Conservation (phyloP, 495 filamentous ascomycete species). For the Thermothielavioides terrestris region DNA sequence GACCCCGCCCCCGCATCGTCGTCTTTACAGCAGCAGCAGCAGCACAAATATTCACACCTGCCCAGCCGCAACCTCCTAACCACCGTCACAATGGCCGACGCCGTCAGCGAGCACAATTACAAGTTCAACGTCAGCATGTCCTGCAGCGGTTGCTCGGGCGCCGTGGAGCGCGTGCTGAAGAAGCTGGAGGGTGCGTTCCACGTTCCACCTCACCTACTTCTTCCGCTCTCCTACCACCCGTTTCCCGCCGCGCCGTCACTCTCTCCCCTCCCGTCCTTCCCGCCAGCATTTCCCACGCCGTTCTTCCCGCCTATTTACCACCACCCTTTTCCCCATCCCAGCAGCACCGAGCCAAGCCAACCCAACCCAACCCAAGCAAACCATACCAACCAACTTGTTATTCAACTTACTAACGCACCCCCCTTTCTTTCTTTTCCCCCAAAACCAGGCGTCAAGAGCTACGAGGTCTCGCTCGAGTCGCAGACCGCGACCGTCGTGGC, state of each 20-base stretch:
- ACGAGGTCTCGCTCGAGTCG: conserved; percentile 74
- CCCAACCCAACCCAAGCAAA: not conserved
- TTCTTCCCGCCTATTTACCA: no score
- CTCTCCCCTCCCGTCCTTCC: not conserved
- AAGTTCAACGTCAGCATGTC: conserved; percentile 59
- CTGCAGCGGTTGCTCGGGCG: conserved; percentile 57
- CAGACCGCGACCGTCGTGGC: conserved; percentile 70
- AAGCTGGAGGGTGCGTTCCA: conserved; percentile 76
- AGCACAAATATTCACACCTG: no score
- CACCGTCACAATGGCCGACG: conserved; percentile 40
- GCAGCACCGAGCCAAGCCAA: not conserved
- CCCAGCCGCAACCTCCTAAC: not conserved
- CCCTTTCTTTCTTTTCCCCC: not conserved
- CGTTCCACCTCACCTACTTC: no score
- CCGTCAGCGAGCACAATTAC: conserved; percentile 40
- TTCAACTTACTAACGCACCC: not conserved
- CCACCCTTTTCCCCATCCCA: not conserved
- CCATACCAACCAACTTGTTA: not conserved
- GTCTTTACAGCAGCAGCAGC: no score
- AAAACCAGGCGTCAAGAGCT: conserved; percentile 67
- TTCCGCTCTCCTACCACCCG: no score
- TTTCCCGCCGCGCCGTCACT: not conserved
- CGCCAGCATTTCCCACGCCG: no score
- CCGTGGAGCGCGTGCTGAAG: conserved; percentile 84
- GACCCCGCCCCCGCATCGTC: no score